Evolutionary conservation across 352 stramenopile genomes (phyloP).

Genomic region (Peronospora farinosa): DNA sequence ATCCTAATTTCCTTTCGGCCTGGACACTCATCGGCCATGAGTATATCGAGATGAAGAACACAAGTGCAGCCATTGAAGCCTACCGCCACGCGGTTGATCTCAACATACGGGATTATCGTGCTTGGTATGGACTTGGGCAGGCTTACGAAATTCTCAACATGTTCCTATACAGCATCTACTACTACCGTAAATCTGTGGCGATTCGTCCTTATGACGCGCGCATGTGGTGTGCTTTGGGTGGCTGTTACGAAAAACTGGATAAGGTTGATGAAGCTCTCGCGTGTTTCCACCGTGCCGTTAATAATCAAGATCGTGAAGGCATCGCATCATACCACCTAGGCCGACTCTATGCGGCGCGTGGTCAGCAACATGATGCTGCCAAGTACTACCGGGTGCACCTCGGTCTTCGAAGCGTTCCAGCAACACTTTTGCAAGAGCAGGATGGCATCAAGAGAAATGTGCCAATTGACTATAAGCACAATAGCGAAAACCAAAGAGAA

Average conservation of each 20-base stretch:
- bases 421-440: constrained; percentile 19
- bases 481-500: constrained; percentile 14
- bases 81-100: constrained; percentile 93
- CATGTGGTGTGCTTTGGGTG: constrained; percentile 96
- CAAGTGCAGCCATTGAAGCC: constrained; percentile 92
- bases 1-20: constrained; percentile 91
- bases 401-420: constrained; percentile 33
- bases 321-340: constrained; percentile 69
- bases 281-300: constrained; percentile 71
- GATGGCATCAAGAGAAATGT: constrained; percentile 8
- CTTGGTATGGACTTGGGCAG: constrained; percentile 98
- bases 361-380: constrained; percentile 48
- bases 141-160: constrained; percentile 99
- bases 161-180: constrained; percentile 97
- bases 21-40: constrained; percentile 99
- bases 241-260: constrained; percentile 71
- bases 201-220: constrained; percentile 94
- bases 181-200: constrained; percentile 94
- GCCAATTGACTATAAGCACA: neutral
- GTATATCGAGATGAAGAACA: constrained; percentile 99
- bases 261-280: constrained; percentile 65
- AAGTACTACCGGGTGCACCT: constrained; percentile 74
- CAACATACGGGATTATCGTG: constrained; percentile 92
- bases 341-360: constrained; percentile 44
- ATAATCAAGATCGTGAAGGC: constrained; percentile 68